phyloP scores from a whole-genome alignment of 768 basidiomycete genomes.

The Kwoniella bestiolae region DNA sequence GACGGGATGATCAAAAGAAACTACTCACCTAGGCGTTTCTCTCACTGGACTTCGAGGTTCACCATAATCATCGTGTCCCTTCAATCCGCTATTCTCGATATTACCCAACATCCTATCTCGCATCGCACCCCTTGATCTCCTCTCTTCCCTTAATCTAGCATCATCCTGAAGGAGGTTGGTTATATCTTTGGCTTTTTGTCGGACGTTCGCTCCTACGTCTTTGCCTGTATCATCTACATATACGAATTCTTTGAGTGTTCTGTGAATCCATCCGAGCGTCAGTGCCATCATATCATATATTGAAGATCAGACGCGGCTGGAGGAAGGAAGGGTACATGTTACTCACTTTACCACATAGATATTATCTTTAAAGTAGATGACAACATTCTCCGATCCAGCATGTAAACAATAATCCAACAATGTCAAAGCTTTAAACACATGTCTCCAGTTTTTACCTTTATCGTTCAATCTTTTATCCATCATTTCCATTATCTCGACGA shows the following conservation, averaged over 20 bases:
- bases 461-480: slow-evolving; percentile 92
- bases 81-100: slow-evolving; percentile 55
- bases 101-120: slow-evolving; percentile 89
- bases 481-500: slow-evolving; percentile 99
- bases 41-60: slow-evolving; percentile 27
- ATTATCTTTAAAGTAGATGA: slow-evolving; percentile 97
- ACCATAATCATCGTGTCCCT: slow-evolving; percentile 59
- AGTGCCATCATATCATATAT: background rate
- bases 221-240: slow-evolving; percentile 92
- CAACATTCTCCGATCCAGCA: slow-evolving; percentile 95
- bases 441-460: slow-evolving; percentile 99
- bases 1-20: background rate
- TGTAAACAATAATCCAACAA: slow-evolving; percentile 95
- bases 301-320: too few relatives aligned
- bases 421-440: slow-evolving; percentile 96
- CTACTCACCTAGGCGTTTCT: slow-evolving; percentile 23
- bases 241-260: slow-evolving; percentile 95
- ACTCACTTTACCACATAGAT: slow-evolving; percentile 86
- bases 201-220: slow-evolving; percentile 90
- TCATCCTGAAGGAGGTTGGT: slow-evolving; percentile 90
- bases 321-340: too few relatives aligned
- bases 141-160: slow-evolving; percentile 78
- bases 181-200: slow-evolving; percentile 83
- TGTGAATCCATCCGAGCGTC: slow-evolving; percentile 9
- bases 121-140: slow-evolving; percentile 76